These are phyloP conservation scores for Gnaphalium uliginosum DNA, from an alignment of 129 eudicot genomes.

Conservation along the genomic window DNA sequence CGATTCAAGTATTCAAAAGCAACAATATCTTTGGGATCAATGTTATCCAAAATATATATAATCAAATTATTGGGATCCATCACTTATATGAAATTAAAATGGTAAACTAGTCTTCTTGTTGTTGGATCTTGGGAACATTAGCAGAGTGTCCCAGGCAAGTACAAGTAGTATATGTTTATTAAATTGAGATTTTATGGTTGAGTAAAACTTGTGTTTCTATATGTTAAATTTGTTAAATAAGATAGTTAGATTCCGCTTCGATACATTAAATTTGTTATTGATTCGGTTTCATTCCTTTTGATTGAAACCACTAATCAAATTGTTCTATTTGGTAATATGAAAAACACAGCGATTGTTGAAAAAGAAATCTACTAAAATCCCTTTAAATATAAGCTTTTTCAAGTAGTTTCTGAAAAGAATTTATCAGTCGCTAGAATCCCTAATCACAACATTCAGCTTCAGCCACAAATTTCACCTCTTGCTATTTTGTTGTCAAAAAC, in stretches of 20 bases:
- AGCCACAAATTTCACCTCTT: no score
- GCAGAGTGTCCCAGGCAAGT: slow-evolving; percentile 16
- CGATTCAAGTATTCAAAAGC: slow-evolving; percentile 1
- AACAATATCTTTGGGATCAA: slow-evolving; percentile 22
- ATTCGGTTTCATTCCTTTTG: not conserved
- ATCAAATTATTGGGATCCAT: slow-evolving; percentile 27
- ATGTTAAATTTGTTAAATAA: not conserved
- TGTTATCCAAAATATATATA: slow-evolving; percentile 12
- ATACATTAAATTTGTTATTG: not conserved
- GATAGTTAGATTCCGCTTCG: no score
- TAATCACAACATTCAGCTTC: no score
- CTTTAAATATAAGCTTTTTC: no score
- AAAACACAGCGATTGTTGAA: no score
- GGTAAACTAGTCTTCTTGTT: slow-evolving; percentile 20
- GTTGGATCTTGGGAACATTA: slow-evolving; percentile 37
- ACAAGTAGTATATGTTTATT: not conserved
- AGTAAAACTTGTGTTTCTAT: slow-evolving; percentile 14
- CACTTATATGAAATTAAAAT: slow-evolving; percentile 17
- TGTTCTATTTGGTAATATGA: not conserved
- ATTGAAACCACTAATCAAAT: not conserved
- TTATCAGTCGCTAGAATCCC: no score
- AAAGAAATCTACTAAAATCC: no score
- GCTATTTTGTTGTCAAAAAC: no score
- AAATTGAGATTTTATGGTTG: not conserved
- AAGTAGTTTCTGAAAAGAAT: no score